Evolutionary conservation across 2,329 filamentous ascomycete genomes (phyloP).

Genomic region (Tolypocladium capitatum): DNA sequence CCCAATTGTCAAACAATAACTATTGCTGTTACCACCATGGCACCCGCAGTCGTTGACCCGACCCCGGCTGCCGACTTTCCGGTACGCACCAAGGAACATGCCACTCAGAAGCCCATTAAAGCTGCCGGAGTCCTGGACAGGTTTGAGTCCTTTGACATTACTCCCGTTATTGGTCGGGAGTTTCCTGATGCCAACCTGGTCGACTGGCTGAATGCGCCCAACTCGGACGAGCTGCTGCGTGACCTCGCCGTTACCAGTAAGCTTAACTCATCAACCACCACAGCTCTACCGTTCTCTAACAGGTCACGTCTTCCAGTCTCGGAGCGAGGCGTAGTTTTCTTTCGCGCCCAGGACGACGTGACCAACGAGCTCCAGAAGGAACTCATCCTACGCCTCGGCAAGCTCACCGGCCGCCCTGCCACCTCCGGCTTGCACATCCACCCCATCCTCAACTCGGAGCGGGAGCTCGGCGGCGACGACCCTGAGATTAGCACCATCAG

Average conservation of each 20-base stretch:
- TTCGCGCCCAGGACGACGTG: constrained; percentile 49
- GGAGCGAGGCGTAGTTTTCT: constrained; percentile 56
- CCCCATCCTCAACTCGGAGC: constrained; percentile 39
- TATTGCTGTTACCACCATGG: constrained; percentile 1
- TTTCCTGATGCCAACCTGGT: constrained; percentile 44
- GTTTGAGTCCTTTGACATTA: constrained; percentile 44
- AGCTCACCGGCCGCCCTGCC: constrained; percentile 42
- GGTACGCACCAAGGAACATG: constrained; percentile 1
- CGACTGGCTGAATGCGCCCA: constrained; percentile 46
- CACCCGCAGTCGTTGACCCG: constrained; percentile 4
- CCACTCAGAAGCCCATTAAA: constrained; percentile 27
- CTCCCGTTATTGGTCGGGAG: constrained; percentile 49
- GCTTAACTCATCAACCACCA: constrained; percentile 2
- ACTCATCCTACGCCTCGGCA: constrained; percentile 45
- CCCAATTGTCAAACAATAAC: neutral
- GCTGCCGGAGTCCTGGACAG: constrained; percentile 35
- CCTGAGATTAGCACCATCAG: constrained; percentile 52
- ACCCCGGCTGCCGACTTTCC: constrained; percentile 1
- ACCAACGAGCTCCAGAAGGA: constrained; percentile 53
- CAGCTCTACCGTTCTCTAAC: neutral
- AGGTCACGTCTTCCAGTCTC: constrained; percentile 35
- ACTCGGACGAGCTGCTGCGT: constrained; percentile 48
- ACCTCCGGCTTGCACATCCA: constrained; percentile 47
- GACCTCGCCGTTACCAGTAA: constrained; percentile 56
- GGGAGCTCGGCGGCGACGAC: constrained; percentile 40